phyloP scores from a whole-genome alignment of 73 alveolate genomes.

The Tetrahymena borealis region DNA sequence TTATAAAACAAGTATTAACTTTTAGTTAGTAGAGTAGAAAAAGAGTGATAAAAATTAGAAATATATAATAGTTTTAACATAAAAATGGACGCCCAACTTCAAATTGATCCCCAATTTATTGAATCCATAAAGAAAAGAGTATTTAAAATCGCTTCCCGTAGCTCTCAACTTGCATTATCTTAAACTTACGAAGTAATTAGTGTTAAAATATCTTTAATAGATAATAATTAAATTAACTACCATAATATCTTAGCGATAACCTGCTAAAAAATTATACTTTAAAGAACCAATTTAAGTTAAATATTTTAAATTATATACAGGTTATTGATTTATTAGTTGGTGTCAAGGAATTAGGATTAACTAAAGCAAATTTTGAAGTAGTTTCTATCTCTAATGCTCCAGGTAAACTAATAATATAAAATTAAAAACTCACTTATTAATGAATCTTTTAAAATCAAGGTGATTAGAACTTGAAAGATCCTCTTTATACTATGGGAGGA shows the following conservation, averaged over 20 bases:
- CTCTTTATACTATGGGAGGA: slow-evolving; percentile 53
- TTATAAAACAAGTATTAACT: too few relatives aligned
- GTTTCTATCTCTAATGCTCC: background rate
- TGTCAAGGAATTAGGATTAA: background rate
- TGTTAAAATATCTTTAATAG: too few relatives aligned
- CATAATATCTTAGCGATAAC: too few relatives aligned
- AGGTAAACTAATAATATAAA: background rate
- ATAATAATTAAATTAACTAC: too few relatives aligned
- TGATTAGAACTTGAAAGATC: slow-evolving; percentile 47
- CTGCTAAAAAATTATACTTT: too few relatives aligned
- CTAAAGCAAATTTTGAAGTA: background rate
- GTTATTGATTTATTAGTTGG: background rate
- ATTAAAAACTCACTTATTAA: background rate
- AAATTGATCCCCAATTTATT: background rate
- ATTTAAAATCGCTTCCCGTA: slow-evolving; percentile 55
- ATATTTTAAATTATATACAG: too few relatives aligned
- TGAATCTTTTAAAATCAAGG: slow-evolving; percentile 22
- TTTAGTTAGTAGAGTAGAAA: too few relatives aligned
- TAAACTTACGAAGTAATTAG: slow-evolving; percentile 48
- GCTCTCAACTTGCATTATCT: slow-evolving; percentile 51
- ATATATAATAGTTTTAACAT: too few relatives aligned
- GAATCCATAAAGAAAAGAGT: background rate
- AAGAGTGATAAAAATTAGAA: too few relatives aligned
- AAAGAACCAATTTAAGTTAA: too few relatives aligned
- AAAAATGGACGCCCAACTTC: too few relatives aligned